Evolutionary conservation across 805 yeast genomes (phyloP).

Genomic region (Yarrowia deformans): DNA sequence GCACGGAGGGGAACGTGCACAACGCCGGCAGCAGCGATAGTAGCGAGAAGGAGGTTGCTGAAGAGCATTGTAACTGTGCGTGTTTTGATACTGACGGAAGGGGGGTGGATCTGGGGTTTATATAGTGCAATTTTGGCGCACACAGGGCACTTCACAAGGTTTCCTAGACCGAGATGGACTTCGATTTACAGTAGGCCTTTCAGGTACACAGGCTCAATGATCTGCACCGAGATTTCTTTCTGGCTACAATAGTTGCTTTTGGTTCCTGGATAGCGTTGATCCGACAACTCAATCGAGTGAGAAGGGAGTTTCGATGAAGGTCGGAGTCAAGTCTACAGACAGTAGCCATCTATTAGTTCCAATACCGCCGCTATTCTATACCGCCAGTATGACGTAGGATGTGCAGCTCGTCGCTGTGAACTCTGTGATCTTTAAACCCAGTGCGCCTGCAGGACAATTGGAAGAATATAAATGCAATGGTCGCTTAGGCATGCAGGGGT

Average conservation of each 20-base stretch:
- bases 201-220: neutral
- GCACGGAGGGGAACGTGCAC: neutral
- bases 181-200: neutral
- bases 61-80: slow-evolving; percentile 1
- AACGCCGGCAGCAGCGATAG: neutral
- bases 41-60: slow-evolving; percentile 7
- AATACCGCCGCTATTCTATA: neutral
- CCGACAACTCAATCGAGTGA: no score
- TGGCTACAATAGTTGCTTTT: neutral
- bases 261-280: neutral
- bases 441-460: slow-evolving; percentile 8
- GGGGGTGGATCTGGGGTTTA: neutral
- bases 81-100: neutral
- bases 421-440: neutral
- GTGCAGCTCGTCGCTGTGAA: neutral
- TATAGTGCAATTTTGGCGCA: neutral
- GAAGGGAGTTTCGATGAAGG: no score
- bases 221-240: neutral
- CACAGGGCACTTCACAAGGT: neutral
- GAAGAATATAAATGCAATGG: neutral
- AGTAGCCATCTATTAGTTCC: no score
- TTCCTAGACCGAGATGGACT: neutral
- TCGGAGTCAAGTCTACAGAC: no score
- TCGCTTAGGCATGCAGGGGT: neutral
- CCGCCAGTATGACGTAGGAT: neutral